These are phyloP conservation scores for Penicillium oxalicum DNA, from an alignment of 2,329 filamentous ascomycete genomes.

Conservation along the genomic window DNA sequence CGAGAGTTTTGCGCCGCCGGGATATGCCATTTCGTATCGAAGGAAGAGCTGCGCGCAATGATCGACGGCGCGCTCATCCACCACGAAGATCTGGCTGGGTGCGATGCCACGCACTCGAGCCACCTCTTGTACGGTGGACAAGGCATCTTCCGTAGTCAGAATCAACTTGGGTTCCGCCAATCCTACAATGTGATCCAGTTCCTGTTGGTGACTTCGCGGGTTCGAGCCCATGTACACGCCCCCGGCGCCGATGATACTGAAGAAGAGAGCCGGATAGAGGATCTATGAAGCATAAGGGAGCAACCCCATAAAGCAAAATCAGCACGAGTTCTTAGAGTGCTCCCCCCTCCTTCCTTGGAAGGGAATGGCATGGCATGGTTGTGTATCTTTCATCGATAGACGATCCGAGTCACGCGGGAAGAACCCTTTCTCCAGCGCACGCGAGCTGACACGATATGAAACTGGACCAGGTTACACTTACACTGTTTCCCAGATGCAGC, in stretches of 20 bases:
- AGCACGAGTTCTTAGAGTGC: constrained; percentile 2
- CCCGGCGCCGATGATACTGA: constrained; percentile 41
- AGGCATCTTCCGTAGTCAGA: constrained; percentile 38
- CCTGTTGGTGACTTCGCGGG: constrained; percentile 42
- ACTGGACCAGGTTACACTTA: constrained; percentile 19
- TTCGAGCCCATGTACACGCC: constrained; percentile 50
- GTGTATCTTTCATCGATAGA: too few species aligned
- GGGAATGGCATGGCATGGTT: too few species aligned
- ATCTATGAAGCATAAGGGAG: constrained; percentile 22
- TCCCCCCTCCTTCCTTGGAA: too few species aligned
- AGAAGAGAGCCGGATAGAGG: constrained; percentile 36
- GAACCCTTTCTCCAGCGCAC: too few species aligned
- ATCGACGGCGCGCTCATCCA: constrained; percentile 30
- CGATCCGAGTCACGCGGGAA: too few species aligned
- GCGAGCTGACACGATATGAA: too few species aligned
- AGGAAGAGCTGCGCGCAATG: constrained; percentile 26
- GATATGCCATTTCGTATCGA: constrained; percentile 21
- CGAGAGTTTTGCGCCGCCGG: constrained; percentile 10
- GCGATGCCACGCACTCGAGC: constrained; percentile 28
- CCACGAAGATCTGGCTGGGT: constrained; percentile 30
- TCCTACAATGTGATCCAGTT: constrained; percentile 44
- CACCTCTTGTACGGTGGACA: constrained; percentile 33
- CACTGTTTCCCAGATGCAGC: constrained; percentile 39
- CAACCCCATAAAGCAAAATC: constrained; percentile 5
- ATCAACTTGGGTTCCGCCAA: constrained; percentile 43